Conservation (phyloP, 768 basidiomycete species). For the Russula foetens region DNA sequence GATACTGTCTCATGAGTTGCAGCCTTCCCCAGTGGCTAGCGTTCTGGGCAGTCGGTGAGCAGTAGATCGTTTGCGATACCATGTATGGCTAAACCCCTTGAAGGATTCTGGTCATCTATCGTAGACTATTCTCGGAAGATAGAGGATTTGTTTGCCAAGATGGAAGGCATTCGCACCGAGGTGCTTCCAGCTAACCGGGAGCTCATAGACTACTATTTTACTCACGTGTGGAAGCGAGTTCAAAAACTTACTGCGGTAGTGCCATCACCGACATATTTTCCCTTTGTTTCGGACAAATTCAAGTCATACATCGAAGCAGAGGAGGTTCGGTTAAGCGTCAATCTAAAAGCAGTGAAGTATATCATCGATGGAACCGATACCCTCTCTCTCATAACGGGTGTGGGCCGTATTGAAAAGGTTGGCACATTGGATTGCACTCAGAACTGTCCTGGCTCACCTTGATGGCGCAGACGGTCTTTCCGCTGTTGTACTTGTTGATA, state of each 20-base stretch:
- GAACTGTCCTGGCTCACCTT: neutral
- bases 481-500: conserved; percentile 14
- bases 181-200: no score
- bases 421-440: neutral
- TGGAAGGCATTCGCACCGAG: no score
- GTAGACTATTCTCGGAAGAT: no score
- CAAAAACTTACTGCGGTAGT: conserved; percentile 8
- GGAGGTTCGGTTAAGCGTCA: neutral
- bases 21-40: no score
- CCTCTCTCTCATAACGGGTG: conserved; percentile 23
- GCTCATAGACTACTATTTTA: no score
- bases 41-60: no score
- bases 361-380: conserved; percentile 26
- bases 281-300: conserved; percentile 12
- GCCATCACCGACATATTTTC: neutral
- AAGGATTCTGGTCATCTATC: no score
- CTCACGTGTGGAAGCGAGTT: neutral
- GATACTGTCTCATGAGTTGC: no score
- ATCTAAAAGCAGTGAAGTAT: conserved; percentile 5
- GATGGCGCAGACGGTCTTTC: conserved; percentile 7
- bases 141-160: no score
- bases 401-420: conserved; percentile 26
- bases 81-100: no score
- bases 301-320: conserved; percentile 18
- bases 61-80: no score